Conservation (phyloP, 2,329 filamentous ascomycete species). For the Elsinoe arachidis region DNA sequence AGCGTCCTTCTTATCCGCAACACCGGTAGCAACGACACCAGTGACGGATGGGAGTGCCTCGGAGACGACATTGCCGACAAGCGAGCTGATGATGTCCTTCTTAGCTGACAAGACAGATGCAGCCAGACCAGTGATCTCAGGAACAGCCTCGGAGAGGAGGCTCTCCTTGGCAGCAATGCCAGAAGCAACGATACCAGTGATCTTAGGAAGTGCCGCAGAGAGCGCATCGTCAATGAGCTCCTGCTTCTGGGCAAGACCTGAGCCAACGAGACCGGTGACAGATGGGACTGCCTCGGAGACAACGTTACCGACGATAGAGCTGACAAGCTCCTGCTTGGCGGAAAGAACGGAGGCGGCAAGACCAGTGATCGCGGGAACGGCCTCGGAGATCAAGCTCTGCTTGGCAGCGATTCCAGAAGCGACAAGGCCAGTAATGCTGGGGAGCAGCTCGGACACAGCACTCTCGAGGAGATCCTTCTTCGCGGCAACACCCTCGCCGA, state of each 20-base stretch:
- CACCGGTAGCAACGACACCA: background rate
- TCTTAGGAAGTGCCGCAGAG: background rate
- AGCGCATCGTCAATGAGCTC: background rate
- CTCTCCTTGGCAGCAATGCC: background rate
- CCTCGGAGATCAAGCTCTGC: background rate
- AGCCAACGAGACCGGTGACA: background rate
- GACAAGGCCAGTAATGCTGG: background rate
- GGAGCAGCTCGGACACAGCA: background rate
- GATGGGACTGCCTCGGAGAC: background rate
- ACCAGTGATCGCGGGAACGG: background rate
- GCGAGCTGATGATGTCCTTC: background rate
- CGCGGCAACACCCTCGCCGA: background rate
- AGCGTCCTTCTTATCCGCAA: background rate
- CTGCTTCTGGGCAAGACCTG: background rate
- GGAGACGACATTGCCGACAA: slow-evolving; percentile 1
- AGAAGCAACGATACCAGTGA: background rate
- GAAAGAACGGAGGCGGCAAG: background rate
- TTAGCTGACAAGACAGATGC: background rate
- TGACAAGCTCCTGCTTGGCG: background rate
- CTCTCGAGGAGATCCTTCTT: background rate
- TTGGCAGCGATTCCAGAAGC: slow-evolving; percentile 2
- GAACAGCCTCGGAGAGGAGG: background rate
- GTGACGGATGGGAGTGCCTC: background rate
- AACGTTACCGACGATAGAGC: background rate
- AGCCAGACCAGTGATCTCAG: background rate